phyloP scores from a whole-genome alignment of 148 eudicot genomes.

The Suaeda aralocaspica region DNA sequence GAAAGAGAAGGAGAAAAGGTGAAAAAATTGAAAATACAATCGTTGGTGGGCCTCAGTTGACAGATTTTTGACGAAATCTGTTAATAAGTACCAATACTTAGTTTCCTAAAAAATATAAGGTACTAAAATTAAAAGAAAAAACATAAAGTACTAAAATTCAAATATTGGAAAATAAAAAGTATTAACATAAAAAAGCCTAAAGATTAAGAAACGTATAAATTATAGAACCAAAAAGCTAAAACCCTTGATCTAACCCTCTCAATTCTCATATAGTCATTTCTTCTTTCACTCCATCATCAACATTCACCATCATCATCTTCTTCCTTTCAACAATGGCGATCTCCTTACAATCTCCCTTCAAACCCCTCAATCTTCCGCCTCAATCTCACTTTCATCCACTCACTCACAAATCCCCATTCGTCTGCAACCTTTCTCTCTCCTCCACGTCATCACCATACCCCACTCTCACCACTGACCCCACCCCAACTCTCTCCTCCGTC shows the following conservation, averaged over 20 bases:
- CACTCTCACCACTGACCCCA: slow-evolving; percentile 41
- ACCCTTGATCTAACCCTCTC: not conserved
- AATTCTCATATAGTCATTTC: not conserved
- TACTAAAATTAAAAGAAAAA: no score
- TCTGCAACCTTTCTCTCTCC: slow-evolving; percentile 42
- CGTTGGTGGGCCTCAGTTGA: no score
- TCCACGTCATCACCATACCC: slow-evolving; percentile 21
- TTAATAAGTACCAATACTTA: no score
- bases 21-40: no score
- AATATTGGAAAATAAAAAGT: no score
- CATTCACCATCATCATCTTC: not conserved
- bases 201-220: no score
- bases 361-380: slow-evolving; percentile 20
- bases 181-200: no score
- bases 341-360: slow-evolving; percentile 31
- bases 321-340: slow-evolving; percentile 28
- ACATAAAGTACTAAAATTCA: no score
- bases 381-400: slow-evolving; percentile 8
- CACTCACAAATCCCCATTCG: slow-evolving; percentile 10
- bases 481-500: slow-evolving; percentile 65
- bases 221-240: not conserved
- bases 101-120: no score
- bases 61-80: no score
- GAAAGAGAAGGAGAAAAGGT: no score
- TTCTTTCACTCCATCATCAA: no score